Evolutionary conservation across 495 filamentous ascomycete species (phyloP).

Genomic region (Aspergillus sclerotiicarbonarius): DNA sequence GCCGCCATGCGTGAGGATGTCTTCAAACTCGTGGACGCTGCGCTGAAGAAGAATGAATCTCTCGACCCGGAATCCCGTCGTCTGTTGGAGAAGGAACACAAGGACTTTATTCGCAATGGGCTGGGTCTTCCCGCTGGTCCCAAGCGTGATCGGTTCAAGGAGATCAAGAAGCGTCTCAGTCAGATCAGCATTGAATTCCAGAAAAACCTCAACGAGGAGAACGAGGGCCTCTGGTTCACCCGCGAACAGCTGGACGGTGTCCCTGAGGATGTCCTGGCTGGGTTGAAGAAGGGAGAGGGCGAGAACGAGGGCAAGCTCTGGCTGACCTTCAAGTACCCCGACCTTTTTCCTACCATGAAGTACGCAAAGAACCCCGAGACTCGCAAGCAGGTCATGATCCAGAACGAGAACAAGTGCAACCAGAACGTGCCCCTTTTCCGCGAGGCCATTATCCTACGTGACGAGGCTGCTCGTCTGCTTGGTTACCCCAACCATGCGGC

Average conservation of each 20-base stretch:
- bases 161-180: slow-evolving; percentile 68
- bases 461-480: slow-evolving; percentile 87
- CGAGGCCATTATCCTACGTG: slow-evolving; percentile 82
- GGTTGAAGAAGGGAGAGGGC: slow-evolving; percentile 67
- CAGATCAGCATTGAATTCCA: slow-evolving; percentile 65
- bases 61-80: slow-evolving; percentile 63
- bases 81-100: slow-evolving; percentile 67
- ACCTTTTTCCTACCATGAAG: slow-evolving; percentile 64
- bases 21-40: slow-evolving; percentile 61
- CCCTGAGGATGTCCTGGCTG: slow-evolving; percentile 59
- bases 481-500: slow-evolving; percentile 92
- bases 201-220: slow-evolving; percentile 69
- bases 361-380: slow-evolving; percentile 59
- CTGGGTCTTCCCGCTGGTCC: slow-evolving; percentile 60
- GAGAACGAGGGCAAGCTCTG: slow-evolving; percentile 65
- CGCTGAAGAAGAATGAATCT: slow-evolving; percentile 54
- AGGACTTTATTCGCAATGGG: slow-evolving; percentile 63
- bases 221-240: slow-evolving; percentile 65
- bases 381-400: slow-evolving; percentile 55
- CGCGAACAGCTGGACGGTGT: slow-evolving; percentile 60
- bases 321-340: slow-evolving; percentile 70
- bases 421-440: slow-evolving; percentile 82
- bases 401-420: slow-evolving; percentile 80
- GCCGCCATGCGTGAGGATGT: slow-evolving; percentile 67
- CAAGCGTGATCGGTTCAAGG: slow-evolving; percentile 64